Conservation (phyloP, 257 asterid species). For the Primulina huaijiensis region DNA sequence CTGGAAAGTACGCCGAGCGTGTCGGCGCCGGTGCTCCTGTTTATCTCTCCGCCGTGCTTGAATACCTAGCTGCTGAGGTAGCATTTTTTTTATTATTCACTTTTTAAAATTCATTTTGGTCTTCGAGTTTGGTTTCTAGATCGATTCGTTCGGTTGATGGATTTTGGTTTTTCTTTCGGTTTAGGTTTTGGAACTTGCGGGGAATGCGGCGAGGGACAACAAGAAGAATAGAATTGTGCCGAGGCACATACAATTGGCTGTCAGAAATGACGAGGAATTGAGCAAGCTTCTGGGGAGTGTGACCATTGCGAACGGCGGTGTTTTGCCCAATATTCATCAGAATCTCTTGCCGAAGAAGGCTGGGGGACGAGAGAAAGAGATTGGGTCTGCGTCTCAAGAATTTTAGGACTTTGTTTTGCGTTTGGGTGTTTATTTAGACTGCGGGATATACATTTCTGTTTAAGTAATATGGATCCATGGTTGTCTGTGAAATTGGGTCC, state of each 20-base stretch:
- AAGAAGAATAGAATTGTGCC: slow-evolving; percentile 65
- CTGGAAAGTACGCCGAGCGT: slow-evolving; percentile 60
- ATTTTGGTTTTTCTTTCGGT: not conserved
- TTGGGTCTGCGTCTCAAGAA: slow-evolving; percentile 58
- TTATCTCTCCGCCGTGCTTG: slow-evolving; percentile 63
- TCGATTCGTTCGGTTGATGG: not conserved
- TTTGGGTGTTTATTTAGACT: not conserved
- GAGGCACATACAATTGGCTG: slow-evolving; percentile 67
- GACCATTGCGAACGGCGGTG: slow-evolving; percentile 69
- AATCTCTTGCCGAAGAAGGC: slow-evolving; percentile 48
- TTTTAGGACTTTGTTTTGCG: slow-evolving; percentile 30
- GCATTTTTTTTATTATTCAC: not conserved
- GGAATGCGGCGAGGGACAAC: slow-evolving; percentile 66
- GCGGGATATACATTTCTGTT: slow-evolving; percentile 5
- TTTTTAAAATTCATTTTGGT: not conserved
- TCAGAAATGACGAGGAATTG: slow-evolving; percentile 66
- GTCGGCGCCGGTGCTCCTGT: slow-evolving; percentile 74
- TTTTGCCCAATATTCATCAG: slow-evolving; percentile 60
- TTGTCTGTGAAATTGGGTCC: not conserved
- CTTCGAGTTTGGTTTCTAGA: not conserved
- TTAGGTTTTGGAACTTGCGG: slow-evolving; percentile 69
- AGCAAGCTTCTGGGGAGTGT: slow-evolving; percentile 57
- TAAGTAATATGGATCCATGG: slow-evolving; percentile 2
- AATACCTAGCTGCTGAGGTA: slow-evolving; percentile 69
- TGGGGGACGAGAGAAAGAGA: slow-evolving; percentile 44